phyloP scores from a whole-genome alignment of 2,329 filamentous ascomycete genomes.

The Capronia americana region DNA sequence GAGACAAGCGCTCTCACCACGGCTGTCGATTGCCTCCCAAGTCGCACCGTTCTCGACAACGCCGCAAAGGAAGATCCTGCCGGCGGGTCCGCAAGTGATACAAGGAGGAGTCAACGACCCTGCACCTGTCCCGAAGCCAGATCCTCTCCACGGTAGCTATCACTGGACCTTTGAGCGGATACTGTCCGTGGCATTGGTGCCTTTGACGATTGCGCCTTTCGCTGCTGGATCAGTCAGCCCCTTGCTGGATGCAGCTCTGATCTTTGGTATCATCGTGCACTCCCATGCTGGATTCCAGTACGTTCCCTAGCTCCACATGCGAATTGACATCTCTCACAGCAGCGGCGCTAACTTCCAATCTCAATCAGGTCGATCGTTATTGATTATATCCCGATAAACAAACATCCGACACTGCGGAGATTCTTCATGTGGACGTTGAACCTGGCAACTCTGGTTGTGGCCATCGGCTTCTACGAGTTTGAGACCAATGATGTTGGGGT shows the following conservation, averaged over 20 bases:
- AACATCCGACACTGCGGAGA: slow-evolving; percentile 71
- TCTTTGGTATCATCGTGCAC: slow-evolving; percentile 83
- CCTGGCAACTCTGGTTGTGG: slow-evolving; percentile 76
- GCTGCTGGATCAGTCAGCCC: slow-evolving; percentile 91
- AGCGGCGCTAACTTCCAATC: neutral
- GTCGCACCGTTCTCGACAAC: slow-evolving; percentile 88
- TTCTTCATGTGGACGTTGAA: slow-evolving; percentile 80
- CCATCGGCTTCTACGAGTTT: slow-evolving; percentile 93
- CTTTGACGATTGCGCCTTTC: slow-evolving; percentile 88
- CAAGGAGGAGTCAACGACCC: slow-evolving; percentile 87
- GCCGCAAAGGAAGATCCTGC: slow-evolving; percentile 75
- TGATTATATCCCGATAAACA: slow-evolving; percentile 83
- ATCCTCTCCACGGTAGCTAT: slow-evolving; percentile 87
- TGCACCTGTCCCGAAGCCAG: slow-evolving; percentile 72
- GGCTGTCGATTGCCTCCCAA: slow-evolving; percentile 43
- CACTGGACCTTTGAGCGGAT: slow-evolving; percentile 95
- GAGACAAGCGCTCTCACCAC: slow-evolving; percentile 23
- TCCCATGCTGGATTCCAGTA: slow-evolving; percentile 94
- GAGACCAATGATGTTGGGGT: slow-evolving; percentile 98
- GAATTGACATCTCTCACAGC: neutral
- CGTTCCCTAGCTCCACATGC: slow-evolving; percentile 39
- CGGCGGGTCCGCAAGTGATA: slow-evolving; percentile 80
- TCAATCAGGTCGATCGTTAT: slow-evolving; percentile 70
- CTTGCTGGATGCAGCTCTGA: slow-evolving; percentile 82
- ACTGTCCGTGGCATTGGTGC: slow-evolving; percentile 80